phyloP scores from a whole-genome alignment of 176 grass and related monocot species.

The Stipa capillata region DNA sequence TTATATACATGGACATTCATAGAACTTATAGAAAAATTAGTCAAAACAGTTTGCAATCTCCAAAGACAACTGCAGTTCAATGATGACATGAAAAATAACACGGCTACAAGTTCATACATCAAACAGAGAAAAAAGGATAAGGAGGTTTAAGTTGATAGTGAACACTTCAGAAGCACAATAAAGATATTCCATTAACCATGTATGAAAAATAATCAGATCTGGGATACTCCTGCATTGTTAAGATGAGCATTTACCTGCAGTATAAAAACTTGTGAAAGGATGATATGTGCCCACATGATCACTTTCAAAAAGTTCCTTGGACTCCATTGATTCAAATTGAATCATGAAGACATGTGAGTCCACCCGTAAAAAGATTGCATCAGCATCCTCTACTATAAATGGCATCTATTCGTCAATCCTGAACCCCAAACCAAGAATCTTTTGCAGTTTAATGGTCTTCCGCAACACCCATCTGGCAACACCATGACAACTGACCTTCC shows the following conservation, averaged over 20 bases:
- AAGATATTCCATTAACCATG: neutral
- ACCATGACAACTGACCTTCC: neutral
- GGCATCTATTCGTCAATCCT: no score
- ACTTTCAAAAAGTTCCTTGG: neutral
- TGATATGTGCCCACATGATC: neutral
- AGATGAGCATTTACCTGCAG: neutral
- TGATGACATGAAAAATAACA: neutral
- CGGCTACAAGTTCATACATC: neutral
- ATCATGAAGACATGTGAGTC: neutral
- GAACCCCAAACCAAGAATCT: neutral
- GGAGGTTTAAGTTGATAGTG: neutral
- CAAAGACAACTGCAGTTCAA: neutral
- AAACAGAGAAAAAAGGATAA: no score
- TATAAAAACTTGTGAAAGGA: neutral
- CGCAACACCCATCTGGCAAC: neutral
- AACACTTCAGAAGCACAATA: no score
- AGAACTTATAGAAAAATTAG: no score
- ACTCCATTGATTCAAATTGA: neutral
- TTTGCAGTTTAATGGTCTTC: neutral
- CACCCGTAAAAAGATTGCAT: neutral
- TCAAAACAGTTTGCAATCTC: no score
- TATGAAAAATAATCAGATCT: neutral
- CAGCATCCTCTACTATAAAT: neutral
- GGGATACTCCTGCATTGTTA: neutral
- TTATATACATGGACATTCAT: no score